phyloP scores from a whole-genome alignment of 2,329 filamentous ascomycete species.

The Venturia oleaginea region DNA sequence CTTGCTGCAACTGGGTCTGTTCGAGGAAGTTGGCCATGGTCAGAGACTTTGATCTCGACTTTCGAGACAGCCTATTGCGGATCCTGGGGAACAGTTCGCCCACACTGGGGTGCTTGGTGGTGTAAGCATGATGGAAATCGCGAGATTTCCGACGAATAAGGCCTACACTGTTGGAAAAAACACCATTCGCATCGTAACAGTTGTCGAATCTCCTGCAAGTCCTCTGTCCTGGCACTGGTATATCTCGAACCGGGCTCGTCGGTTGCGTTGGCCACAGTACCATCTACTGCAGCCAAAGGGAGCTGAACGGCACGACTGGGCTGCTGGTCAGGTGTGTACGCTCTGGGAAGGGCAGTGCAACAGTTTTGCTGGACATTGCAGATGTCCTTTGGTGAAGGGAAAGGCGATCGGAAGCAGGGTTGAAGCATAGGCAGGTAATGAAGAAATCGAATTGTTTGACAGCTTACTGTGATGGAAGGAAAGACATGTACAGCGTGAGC shows the following conservation, averaged over 20 bases:
- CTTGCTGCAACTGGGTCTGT: constrained; percentile 3
- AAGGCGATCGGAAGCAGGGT: not conserved
- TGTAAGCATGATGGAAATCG: constrained; percentile 2
- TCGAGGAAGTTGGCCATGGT: not conserved
- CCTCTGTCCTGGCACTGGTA: constrained; percentile 12
- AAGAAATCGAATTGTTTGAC: not conserved
- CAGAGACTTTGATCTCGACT: constrained; percentile 11
- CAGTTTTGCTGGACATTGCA: constrained; percentile 1
- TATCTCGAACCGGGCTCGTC: constrained; percentile 9
- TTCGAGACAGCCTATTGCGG: constrained; percentile 1
- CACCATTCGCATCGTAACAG: constrained; percentile 2
- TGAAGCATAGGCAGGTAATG: constrained; percentile 1
- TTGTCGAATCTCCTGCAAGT: constrained; percentile 12
- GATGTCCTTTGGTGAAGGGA: not conserved
- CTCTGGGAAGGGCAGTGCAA: not conserved
- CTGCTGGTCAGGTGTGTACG: not conserved
- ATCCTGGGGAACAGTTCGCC: constrained; percentile 7
- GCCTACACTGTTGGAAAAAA: not conserved
- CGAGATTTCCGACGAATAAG: not conserved
- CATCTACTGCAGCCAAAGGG: not conserved
- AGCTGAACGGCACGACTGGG: not conserved
- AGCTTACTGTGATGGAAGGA: constrained; percentile 1
- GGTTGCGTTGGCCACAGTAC: not conserved
- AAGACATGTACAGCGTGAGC: constrained; percentile 7
- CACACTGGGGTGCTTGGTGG: constrained; percentile 8